Conservation (phyloP, 2,329 filamentous ascomycete genomes). For the Teratosphaeria pseudoeucalypti region DNA sequence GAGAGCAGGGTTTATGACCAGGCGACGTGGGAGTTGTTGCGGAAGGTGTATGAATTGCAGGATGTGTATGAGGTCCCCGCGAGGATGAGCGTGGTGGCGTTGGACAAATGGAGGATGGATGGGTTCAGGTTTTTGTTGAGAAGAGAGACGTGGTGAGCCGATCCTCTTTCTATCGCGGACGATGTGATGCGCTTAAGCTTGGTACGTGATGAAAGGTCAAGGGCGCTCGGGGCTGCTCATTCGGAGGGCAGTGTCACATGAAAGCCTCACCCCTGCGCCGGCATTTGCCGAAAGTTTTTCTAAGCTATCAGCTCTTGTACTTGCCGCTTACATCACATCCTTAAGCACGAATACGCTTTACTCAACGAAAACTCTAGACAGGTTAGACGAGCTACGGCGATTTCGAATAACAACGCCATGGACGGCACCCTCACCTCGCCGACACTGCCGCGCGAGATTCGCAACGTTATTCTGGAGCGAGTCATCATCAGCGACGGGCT, state of each 20-base stretch:
- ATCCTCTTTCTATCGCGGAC: not conserved
- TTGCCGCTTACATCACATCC: too few relatives aligned
- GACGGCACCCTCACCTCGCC: slow-evolving; percentile 3
- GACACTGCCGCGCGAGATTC: slow-evolving; percentile 13
- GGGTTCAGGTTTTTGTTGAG: not conserved
- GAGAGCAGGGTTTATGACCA: not conserved
- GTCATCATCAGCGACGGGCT: not conserved
- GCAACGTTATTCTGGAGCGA: slow-evolving; percentile 10
- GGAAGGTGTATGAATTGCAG: not conserved
- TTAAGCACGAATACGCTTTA: too few relatives aligned
- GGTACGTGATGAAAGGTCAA: too few relatives aligned
- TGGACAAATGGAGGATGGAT: not conserved
- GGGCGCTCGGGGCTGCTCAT: too few relatives aligned
- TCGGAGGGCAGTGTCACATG: too few relatives aligned
- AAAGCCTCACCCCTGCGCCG: too few relatives aligned
- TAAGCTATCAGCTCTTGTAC: too few relatives aligned
- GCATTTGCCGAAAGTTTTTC: too few relatives aligned
- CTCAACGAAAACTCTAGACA: slow-evolving; percentile 8
- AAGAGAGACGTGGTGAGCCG: not conserved
- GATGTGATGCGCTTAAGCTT: too few relatives aligned
- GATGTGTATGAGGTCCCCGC: not conserved
- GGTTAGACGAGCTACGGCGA: not conserved
- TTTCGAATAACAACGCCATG: not conserved
- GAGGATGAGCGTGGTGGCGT: not conserved
- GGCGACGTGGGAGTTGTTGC: not conserved